Base-by-base conservation (phyloP, 176 grass and related monocot genomes). In the Tillandsia leiboldiana region DNA sequence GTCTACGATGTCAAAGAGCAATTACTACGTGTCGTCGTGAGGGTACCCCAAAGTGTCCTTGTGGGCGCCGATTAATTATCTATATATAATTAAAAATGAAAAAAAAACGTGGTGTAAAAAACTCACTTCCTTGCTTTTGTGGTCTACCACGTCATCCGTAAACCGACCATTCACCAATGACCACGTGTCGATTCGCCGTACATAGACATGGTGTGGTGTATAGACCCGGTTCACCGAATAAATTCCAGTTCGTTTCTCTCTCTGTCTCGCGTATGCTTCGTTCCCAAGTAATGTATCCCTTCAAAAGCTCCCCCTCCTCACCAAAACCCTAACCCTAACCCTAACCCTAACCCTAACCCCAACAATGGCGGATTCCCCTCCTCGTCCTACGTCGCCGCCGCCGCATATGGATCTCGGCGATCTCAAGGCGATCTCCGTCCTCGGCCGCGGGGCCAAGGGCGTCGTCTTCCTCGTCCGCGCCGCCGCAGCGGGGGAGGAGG, bases 381-480 rank as follows among this genome's bases (percentile, higher is more conserved):
- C 69, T 72, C 61, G 57, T 22, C 71, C 53, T 20, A 59, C 53
- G 20, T 20, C 49, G 14, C 0, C 77, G 42, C 52, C 24, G 12
- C 29, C 51, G 33, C 51, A 83, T 69, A 73, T 94, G 28, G 86
- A 76, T 67, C 84, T 99, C 26, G 86, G 77, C 4, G 79, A 82
- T 72, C 80, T 99, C 0, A 80, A 59, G 78, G 94, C 90, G 49
- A 69, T 99, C 42, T 87, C 90, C 4, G 68, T 99, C 22, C 84
- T 99, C 2, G 94, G 94, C 14, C 89, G 94, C 23, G 94, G 94
- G 62, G 87, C 90, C 69, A 99, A 99, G 85, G 94, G 94, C 66
- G 87, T 99, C 23, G 94, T 99, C 26, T 99, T 99, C 79, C 85
- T 81, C 54, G 82, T 99, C 73, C 87, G 83, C 28, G 12, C 51